Evolutionary conservation across 2,329 filamentous ascomycete genomes (phyloP), one percentile per base, ranked within the genome.

Genomic region (Arthrobotrys sinensis): DNA sequence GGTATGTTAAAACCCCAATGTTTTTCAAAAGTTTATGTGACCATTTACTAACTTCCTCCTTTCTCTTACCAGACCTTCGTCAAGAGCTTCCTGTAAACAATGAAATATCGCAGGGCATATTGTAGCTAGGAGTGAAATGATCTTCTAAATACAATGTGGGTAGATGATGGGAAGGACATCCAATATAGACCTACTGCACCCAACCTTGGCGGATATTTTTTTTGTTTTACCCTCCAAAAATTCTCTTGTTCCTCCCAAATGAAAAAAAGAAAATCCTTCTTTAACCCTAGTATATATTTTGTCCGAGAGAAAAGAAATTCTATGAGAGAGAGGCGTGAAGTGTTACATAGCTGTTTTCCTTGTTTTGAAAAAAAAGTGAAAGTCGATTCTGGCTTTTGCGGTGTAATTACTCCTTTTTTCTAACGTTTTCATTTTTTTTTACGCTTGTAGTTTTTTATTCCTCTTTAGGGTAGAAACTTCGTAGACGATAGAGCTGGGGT

Each of bases 121-220:
- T 73, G 67, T 62, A 38, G 53, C 62, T 67, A 52, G 66, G 62
- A 66, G 53, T 65, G 60, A 52, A 65, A 60, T 21, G 16, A 62
- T 60, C 36, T 79, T 80, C 46, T 81, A 79, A 76, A 72, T 81
- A 79, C 81, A 81, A 81, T 80, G 57, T 67, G 75, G 45, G 55
- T 60, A 60, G 62, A 72, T 71, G 67, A 72, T 64, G 66, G 57
- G 62, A 64, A 53, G 45, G 43, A 71, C 65, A 78, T 63, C 48
- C 57, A 69, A 63, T 69, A 70, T 72, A 67, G 75, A 78, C 70
- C 53, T 60, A 71, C 34, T 60, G 43, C 32, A 63, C 60, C 53
- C 62, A 40, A 73, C 34, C 55, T 73, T 73, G 69, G 69, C 69
- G 69, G 66, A 40, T 46, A 60, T 24, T 69, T 19, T 68, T 66